Evolutionary conservation across 768 basidiomycete species (phyloP), one percentile per base, ranked within the genome.

Genomic region (Tulasnella sp.): DNA sequence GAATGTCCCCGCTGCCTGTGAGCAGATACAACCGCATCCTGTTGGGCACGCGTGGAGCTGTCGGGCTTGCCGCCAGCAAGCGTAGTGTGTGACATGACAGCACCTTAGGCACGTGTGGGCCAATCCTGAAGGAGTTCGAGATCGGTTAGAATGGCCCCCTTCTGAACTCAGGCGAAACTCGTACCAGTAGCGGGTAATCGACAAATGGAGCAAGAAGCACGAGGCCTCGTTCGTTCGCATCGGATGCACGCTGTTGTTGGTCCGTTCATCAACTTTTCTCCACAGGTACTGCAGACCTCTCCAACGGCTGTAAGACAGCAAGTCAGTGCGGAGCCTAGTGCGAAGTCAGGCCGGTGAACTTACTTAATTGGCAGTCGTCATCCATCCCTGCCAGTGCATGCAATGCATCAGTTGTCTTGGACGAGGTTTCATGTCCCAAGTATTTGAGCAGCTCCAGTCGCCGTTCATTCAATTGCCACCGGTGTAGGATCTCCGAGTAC

Each of bases 401-500:
- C 34, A 40, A 14, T 19, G 59, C 40, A 41, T 74, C 77, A 37
- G 14, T 75, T 77, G 1, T 69, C 76, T 74, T 41, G 75, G 36
- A 67, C 74, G 67, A 59, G 72, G 76, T 34, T 72, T 77, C 77
- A 59, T 76, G 79, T 74, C 82, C 82, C 26, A 89, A 83, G n/a
- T 86, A 82, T 75, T 91, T 91, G 72, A 94, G 80, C 1, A 94
- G 83, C 75, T 92, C 91, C 19, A 88, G 79, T 2, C 92, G 86
- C 77, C 92, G 90, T 44, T 87, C 83, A 75, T 85, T 81, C 68
- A 92, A 78, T 74, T 86, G 81, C 94, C 93, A 95, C 59, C 88
- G 81, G 75, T 87, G 86, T 29, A 95, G 81, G 74, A 90, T 80
- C 71, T 94, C 91, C 6, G 90, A 89, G 77, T 94, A 95, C 1